Percentiles rank a stretch among this genome's conserved stretches.
These are phyloP conservation scores for Amylostereum chailletii DNA, from an alignment of 1,284 basidiomycete genomes.

Conservation along the genomic window DNA sequence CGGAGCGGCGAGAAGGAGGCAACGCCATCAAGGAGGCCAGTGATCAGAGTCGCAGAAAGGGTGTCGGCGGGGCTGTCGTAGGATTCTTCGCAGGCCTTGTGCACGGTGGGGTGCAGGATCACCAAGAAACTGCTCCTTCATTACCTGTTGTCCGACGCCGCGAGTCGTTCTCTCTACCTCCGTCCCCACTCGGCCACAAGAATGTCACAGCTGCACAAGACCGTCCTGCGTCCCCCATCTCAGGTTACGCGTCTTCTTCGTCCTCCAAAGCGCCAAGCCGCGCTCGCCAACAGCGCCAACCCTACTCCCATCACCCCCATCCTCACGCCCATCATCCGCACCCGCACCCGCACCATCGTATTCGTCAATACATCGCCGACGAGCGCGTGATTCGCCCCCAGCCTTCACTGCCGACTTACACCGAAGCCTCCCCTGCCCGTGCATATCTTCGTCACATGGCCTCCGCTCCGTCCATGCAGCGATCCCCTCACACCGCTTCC, in stretches of 20 bases:
- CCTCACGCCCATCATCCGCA: constrained; percentile 8
- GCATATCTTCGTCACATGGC: constrained; percentile 64
- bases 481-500: background rate
- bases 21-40: constrained; percentile 18
- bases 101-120: constrained; percentile 15
- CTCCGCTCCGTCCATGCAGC: constrained; percentile 29
- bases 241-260: constrained; percentile 1
- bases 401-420: constrained; percentile 21
- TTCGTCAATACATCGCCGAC: background rate
- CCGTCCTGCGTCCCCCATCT: constrained; percentile 12
- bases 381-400: constrained; percentile 15
- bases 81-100: constrained; percentile 54
- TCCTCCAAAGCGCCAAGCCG: background rate
- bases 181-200: constrained; percentile 24
- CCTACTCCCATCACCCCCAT: background rate
- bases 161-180: constrained; percentile 19
- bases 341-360: constrained; percentile 6
- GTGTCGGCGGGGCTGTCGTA: constrained; percentile 48
- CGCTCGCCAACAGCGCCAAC: background rate
- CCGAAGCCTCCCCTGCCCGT: constrained; percentile 39
- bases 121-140: constrained; percentile 6
- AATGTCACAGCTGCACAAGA: constrained; percentile 6
- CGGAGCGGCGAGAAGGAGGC: constrained; percentile 36
- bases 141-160: constrained; percentile 7
- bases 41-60: constrained; percentile 15